Evolutionary conservation across 176 grass and related monocot species (phyloP).

Genomic region (Canna indica): DNA sequence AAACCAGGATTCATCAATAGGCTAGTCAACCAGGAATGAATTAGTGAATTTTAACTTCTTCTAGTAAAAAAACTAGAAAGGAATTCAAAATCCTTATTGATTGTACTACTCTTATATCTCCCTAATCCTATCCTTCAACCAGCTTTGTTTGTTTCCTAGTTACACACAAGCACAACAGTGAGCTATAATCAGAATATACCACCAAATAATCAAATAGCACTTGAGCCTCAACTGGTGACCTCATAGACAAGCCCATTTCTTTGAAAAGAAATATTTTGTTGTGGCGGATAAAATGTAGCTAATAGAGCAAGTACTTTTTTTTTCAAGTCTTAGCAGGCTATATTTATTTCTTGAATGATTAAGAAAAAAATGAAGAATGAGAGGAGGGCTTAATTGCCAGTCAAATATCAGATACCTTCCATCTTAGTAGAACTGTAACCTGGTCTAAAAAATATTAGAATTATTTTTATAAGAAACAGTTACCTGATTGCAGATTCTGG

Average conservation of each 20-base stretch:
- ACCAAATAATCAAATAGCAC: background rate
- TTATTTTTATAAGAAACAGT: slow-evolving; percentile 2
- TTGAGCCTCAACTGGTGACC: background rate
- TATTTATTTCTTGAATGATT: background rate
- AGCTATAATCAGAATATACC: background rate
- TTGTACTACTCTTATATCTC: no score
- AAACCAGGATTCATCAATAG: no score
- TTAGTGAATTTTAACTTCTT: no score
- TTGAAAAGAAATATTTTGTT: no score
- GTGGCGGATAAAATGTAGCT: no score
- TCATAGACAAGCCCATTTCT: background rate
- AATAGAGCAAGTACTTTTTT: background rate
- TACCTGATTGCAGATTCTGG: slow-evolving; percentile 87
- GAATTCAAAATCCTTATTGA: no score
- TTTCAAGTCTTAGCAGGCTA: background rate
- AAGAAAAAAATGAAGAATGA: slow-evolving; percentile 6
- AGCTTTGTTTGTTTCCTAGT: background rate
- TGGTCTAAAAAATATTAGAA: background rate
- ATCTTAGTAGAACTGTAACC: background rate
- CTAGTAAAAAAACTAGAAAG: no score
- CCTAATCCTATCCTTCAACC: no score
- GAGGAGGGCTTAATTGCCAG: background rate
- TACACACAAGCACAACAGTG: background rate
- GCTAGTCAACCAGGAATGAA: no score
- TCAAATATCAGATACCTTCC: background rate